Base-by-base conservation (phyloP, 2,329 filamentous ascomycete species). In the Didymella sp. region DNA sequence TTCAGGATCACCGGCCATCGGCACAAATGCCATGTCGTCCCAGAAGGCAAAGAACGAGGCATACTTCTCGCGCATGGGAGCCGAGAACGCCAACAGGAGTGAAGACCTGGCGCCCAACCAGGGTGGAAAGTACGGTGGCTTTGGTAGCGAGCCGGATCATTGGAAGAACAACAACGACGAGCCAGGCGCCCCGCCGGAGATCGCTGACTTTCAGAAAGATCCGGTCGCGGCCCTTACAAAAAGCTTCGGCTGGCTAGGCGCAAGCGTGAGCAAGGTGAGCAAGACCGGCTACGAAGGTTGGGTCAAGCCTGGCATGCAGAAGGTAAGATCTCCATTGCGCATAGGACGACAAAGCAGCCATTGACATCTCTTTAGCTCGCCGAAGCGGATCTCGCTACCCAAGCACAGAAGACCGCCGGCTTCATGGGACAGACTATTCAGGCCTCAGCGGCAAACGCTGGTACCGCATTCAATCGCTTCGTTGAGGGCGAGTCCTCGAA, bases 191-290 rank as follows among this genome's bases (percentile, higher is more conserved):
- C 78, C 90, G 24, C 90, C 90, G 0, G 87, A 87, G 12, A 80
- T 95, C n/a, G 89, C 95, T 51, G 94, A 98, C 51, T 86, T 98
- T 72, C 92, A 96, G 76, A 90, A 88, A 73, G 95, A 99, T 73
- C 93, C 95, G 0, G 82, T 98, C 61, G 93, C 86, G 1, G 92
- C 94, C 15, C 77, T 99, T 67, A 92, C 88, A 25, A 97, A 96
- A 78, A 91, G 94, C 0, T 96, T 98, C 70, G 94, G 94, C 8
- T 98, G 95, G 92, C 92, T 98, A 71, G 86, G 92, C 17, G 89
- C 87, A 30, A 92, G 91, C 12, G 92, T 98, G 38, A 88, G 87
- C 24, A 96, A 95, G 82, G 90, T 91, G 63, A 95, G 93, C 33
- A 96, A 96, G 81, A 91, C 87, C 15, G 89, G 97, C 22, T 96